Evolutionary conservation across 768 basidiomycete species (phyloP).

Genomic region (Rhodosporidiobolus odoratus): DNA sequence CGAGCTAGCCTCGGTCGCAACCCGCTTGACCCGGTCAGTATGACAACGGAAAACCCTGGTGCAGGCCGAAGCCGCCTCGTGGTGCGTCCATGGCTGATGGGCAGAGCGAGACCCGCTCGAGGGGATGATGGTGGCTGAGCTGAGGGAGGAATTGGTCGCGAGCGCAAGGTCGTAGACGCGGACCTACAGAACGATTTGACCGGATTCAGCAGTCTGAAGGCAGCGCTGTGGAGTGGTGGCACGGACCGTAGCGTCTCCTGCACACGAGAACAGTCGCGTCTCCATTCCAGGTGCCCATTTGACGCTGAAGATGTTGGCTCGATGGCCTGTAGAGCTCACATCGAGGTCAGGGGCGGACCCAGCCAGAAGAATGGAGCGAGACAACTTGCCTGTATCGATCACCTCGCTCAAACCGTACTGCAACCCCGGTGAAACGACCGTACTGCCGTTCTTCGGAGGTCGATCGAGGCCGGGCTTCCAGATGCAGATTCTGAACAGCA

Average conservation of each 20-base stretch:
- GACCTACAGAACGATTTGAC: slow-evolving; percentile 8
- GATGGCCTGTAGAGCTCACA: slow-evolving; percentile 22
- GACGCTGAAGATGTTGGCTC: slow-evolving; percentile 40
- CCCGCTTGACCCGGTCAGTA: slow-evolving; percentile 38
- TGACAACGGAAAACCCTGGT: slow-evolving; percentile 39
- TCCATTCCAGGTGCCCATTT: slow-evolving; percentile 31
- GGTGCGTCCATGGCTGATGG: not conserved
- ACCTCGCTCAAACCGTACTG: slow-evolving; percentile 14
- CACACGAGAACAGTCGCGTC: slow-evolving; percentile 27
- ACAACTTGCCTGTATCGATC: slow-evolving; percentile 20
- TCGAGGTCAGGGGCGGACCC: not conserved
- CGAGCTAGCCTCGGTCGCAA: slow-evolving; percentile 31
- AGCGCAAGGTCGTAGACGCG: slow-evolving; percentile 39
- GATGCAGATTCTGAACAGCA: slow-evolving; percentile 25
- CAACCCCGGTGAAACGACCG: not conserved
- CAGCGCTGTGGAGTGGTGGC: not conserved
- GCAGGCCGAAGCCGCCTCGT: slow-evolving; percentile 12
- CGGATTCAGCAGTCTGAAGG: not conserved
- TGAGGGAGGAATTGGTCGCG: slow-evolving; percentile 11
- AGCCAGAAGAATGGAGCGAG: no score
- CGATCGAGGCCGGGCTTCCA: slow-evolving; percentile 17
- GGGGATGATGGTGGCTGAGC: not conserved
- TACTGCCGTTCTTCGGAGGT: not conserved
- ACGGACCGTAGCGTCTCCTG: slow-evolving; percentile 30
- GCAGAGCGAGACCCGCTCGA: not conserved